These are phyloP conservation scores for Penicillium arizonense DNA, from an alignment of 495 filamentous ascomycete genomes.

Conservation along the genomic window DNA sequence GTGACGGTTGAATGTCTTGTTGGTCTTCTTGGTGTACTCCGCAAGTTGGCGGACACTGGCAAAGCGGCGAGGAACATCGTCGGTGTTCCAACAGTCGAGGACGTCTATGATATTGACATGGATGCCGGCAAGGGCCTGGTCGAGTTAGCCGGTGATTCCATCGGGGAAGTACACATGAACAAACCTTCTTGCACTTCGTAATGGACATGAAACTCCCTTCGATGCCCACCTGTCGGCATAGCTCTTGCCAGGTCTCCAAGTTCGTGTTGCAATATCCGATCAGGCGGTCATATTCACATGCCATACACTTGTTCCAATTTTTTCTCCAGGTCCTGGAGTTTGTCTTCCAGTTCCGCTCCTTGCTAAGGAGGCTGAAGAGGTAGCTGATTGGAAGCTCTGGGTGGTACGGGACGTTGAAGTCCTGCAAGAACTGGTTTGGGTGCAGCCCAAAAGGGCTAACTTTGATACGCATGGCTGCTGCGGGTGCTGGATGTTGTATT, in stretches of 20 bases:
- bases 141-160: background rate
- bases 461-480: background rate
- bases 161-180: background rate
- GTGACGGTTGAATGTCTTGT: constrained; percentile 31
- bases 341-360: constrained; percentile 17
- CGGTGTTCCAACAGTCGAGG: constrained; percentile 40
- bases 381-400: constrained; percentile 6
- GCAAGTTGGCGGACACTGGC: constrained; percentile 26
- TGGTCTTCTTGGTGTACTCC: constrained; percentile 30
- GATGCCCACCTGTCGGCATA: constrained; percentile 36
- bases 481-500: no score
- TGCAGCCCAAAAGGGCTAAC: background rate
- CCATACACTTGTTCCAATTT: constrained; percentile 21
- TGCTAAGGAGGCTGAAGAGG: constrained; percentile 23
- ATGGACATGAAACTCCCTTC: constrained; percentile 24
- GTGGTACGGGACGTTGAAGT: background rate
- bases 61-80: constrained; percentile 30
- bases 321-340: constrained; percentile 17
- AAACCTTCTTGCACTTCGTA: constrained; percentile 41
- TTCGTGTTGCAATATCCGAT: constrained; percentile 12
- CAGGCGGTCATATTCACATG: constrained; percentile 18
- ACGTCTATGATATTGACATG: constrained; percentile 54
- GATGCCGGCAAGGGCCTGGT: constrained; percentile 25
- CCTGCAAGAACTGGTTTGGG: background rate
- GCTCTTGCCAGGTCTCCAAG: constrained; percentile 23